Percentiles rank a stretch among this genome's conserved stretches.
Evolutionary conservation across 257 asterid species (phyloP).

Genomic region (Solanum sitiens): DNA sequence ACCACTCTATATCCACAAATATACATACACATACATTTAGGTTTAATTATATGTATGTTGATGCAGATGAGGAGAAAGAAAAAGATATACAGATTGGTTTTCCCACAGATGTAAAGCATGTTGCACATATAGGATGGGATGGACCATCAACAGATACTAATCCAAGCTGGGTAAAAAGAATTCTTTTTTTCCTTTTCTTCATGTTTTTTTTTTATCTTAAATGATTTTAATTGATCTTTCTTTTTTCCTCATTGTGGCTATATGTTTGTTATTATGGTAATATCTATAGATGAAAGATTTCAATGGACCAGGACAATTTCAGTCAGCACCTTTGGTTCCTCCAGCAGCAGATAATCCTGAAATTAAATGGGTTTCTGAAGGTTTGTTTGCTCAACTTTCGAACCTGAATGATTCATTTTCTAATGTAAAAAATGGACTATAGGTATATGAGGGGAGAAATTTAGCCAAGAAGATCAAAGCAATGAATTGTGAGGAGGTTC

Average conservation of each 20-base stretch:
- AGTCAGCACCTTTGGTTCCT: constrained; percentile 56
- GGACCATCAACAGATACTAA: constrained; percentile 53
- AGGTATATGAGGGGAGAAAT: not conserved
- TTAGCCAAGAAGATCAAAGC: not conserved
- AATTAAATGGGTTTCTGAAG: constrained; percentile 83
- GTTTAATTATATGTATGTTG: not conserved
- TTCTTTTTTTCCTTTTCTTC: not conserved
- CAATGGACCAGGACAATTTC: constrained; percentile 24
- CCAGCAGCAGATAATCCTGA: constrained; percentile 45
- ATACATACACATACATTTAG: not conserved
- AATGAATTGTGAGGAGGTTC: not conserved
- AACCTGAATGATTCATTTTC: not conserved
- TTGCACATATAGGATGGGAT: constrained; percentile 96
- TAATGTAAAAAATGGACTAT: not conserved
- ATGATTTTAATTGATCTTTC: not conserved
- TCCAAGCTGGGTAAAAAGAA: constrained; percentile 66
- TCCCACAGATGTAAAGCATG: constrained; percentile 97
- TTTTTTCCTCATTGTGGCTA: not conserved
- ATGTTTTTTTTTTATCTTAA: not conserved
- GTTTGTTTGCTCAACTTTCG: constrained; percentile 10
- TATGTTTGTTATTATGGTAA: not conserved
- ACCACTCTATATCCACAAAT: not conserved
- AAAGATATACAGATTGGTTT: constrained; percentile 70
- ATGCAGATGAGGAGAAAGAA: constrained; percentile 70
- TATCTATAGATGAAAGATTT: constrained; percentile 67